Evolutionary conservation across 441 rosid genomes (phyloP).

Genomic region (Erysimum cheiri): DNA sequence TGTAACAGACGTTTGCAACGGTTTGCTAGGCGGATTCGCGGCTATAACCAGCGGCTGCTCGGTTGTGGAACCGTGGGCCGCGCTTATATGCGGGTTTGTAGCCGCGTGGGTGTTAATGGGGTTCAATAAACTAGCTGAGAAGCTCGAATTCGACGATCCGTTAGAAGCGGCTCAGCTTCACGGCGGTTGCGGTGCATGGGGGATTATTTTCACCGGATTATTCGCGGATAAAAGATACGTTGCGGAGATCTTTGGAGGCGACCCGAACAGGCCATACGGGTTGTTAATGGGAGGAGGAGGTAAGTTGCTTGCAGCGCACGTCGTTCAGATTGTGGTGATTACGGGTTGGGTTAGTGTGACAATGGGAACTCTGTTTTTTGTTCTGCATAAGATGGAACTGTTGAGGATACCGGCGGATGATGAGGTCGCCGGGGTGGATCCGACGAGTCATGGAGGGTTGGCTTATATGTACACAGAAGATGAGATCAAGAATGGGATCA

Average conservation of each 20-base stretch:
- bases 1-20: conserved; percentile 54
- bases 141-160: conserved; percentile 47
- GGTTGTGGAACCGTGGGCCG: conserved; percentile 47
- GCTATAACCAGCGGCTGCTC: conserved; percentile 45
- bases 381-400: conserved; percentile 51
- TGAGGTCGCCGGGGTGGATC: conserved; percentile 68
- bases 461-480: conserved; percentile 59
- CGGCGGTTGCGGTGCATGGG: conserved; percentile 57
- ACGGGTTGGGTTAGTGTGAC: conserved; percentile 56
- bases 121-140: conserved; percentile 48
- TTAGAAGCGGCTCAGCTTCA: conserved; percentile 56
- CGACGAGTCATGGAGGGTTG: conserved; percentile 72
- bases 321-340: conserved; percentile 59
- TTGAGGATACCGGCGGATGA: conserved; percentile 61
- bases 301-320: conserved; percentile 58
- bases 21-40: conserved; percentile 49
- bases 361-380: conserved; percentile 51
- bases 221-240: conserved; percentile 58
- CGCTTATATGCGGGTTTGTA: conserved; percentile 44
- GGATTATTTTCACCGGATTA: conserved; percentile 60
- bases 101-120: conserved; percentile 54
- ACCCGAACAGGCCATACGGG: conserved; percentile 53
- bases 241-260: conserved; percentile 52
- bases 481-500: conserved; percentile 38
- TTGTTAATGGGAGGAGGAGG: conserved; percentile 65